Base-by-base conservation (phyloP, 164 flowering plant genomes). In the Litsea cubeba region DNA sequence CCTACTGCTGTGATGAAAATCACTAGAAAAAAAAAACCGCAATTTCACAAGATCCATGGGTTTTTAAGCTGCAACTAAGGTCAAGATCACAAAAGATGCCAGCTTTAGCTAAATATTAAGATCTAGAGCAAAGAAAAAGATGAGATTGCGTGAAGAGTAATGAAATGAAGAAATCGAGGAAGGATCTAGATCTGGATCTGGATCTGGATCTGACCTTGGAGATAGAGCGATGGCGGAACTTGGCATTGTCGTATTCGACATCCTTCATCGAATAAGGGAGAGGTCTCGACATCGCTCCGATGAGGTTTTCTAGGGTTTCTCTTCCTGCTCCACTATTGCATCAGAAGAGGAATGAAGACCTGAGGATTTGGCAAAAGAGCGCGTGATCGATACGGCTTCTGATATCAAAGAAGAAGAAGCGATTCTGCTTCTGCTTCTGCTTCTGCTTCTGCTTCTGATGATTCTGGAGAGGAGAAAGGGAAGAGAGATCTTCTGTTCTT, bases 161-260 rank as follows among this genome's bases (percentile, higher is more conserved):
- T 12, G 35, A 30, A 30, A 30, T 30, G 18, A 32, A n/a, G 23
- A 62, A 18, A 54, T 63, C 58, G 58, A 17, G 4, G 58, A 50
- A 49, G 5, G 50, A 10, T 72, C 64, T 12, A n/a, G 24, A 35
- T 1, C n/a, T 23, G 26, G 63, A 62, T 57, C n/a, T n/a, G n/a
- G n/a, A n/a, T n/a, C 28, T 2, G 49, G n/a, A 23, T 72, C 24
- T 3, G 26, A 94, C 99, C 98, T 87, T 85, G 80, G 78, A 70
- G 60, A 82, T 20, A 18, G 99, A 91, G 57, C 98, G 87, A 10
- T 81, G 98, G 26, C 97, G 96, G 79, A 93, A 93, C 83, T 95
- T 95, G 58, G 94, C 98, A 82, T 95, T 93, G 75, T 95, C 97
- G 83, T 95, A 91, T 69, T 89, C 76, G 10, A 93, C 87, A 86